Conservation (phyloP, 106 monocot species). For the Dendrobium huoshanense region DNA sequence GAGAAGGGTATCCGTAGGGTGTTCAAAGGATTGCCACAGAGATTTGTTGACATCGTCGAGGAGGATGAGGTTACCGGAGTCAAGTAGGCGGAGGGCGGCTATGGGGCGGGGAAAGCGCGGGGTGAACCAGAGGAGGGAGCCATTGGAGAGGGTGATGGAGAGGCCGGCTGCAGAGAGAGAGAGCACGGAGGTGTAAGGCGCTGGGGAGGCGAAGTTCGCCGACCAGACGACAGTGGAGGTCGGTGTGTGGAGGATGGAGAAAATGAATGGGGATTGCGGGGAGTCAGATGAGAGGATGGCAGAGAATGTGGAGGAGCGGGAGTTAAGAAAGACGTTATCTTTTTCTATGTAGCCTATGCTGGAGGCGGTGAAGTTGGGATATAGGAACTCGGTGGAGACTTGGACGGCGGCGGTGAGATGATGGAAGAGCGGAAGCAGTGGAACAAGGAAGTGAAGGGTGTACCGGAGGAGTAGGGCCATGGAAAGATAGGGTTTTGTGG, state of each 20-base stretch:
- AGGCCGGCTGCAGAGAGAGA: constrained; percentile 49
- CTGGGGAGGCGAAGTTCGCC: constrained; percentile 36
- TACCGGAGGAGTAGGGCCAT: constrained; percentile 8
- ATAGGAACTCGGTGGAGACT: too few species aligned
- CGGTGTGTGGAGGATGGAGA: constrained; percentile 32
- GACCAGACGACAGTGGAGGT: constrained; percentile 41
- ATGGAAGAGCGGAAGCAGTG: too few species aligned
- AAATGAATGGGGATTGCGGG: constrained; percentile 35
- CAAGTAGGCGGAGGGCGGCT: constrained; percentile 43
- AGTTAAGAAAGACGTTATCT: too few species aligned
- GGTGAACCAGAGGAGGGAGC: constrained; percentile 51
- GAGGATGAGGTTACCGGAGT: constrained; percentile 43
- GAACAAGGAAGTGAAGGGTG: neutral
- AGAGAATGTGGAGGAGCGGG: constrained; percentile 16
- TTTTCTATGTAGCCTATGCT: too few species aligned
- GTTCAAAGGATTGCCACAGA: constrained; percentile 86
- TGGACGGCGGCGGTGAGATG: too few species aligned
- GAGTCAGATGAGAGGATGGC: constrained; percentile 22
- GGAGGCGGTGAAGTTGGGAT: too few species aligned
- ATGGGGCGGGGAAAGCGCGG: constrained; percentile 20
- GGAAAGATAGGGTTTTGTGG: neutral
- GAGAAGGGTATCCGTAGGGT: constrained; percentile 64
- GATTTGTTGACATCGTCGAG: constrained; percentile 41
- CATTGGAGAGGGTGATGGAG: constrained; percentile 24
- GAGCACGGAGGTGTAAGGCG: constrained; percentile 25